phyloP scores from a whole-genome alignment of 176 grass and related monocot genomes.

The Pontederia crassipes region DNA sequence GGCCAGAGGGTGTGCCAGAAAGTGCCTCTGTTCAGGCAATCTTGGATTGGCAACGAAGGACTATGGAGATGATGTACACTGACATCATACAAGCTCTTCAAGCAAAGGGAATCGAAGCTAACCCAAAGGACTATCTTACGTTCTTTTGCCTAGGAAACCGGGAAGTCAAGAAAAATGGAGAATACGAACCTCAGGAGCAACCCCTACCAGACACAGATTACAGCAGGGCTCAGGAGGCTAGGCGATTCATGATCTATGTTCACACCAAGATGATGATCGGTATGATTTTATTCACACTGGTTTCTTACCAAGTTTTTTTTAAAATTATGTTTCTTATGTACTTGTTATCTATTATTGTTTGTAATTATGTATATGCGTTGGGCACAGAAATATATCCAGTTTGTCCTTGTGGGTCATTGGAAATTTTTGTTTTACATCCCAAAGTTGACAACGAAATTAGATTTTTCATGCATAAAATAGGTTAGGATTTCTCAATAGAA shows the following conservation, averaged over 20 bases:
- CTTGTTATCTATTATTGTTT: too few relatives aligned
- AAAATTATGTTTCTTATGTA: too few relatives aligned
- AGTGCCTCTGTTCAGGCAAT: slow-evolving; percentile 59
- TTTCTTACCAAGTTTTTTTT: too few relatives aligned
- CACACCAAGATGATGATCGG: slow-evolving; percentile 70
- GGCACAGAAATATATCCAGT: too few relatives aligned
- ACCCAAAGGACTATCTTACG: slow-evolving; percentile 46
- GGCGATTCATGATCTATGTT: slow-evolving; percentile 76
- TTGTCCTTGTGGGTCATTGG: too few relatives aligned
- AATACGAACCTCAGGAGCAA: slow-evolving; percentile 28
- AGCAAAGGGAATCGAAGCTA: slow-evolving; percentile 22
- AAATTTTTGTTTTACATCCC: too few relatives aligned
- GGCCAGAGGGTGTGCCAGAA: slow-evolving; percentile 59
- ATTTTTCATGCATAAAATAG: too few relatives aligned
- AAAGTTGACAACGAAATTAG: too few relatives aligned
- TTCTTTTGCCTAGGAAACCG: slow-evolving; percentile 67
- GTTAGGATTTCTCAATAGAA: too few relatives aligned
- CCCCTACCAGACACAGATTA: slow-evolving; percentile 35
- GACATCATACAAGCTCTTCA: slow-evolving; percentile 31
- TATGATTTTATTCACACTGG: slow-evolving; percentile 1
- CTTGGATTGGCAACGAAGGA: slow-evolving; percentile 53
- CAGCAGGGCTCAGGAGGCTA: slow-evolving; percentile 27
- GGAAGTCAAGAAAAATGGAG: slow-evolving; percentile 17
- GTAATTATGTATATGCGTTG: too few relatives aligned
- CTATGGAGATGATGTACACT: slow-evolving; percentile 76